phyloP scores from a whole-genome alignment of 1,284 basidiomycete genomes.

The Pascua sp. region DNA sequence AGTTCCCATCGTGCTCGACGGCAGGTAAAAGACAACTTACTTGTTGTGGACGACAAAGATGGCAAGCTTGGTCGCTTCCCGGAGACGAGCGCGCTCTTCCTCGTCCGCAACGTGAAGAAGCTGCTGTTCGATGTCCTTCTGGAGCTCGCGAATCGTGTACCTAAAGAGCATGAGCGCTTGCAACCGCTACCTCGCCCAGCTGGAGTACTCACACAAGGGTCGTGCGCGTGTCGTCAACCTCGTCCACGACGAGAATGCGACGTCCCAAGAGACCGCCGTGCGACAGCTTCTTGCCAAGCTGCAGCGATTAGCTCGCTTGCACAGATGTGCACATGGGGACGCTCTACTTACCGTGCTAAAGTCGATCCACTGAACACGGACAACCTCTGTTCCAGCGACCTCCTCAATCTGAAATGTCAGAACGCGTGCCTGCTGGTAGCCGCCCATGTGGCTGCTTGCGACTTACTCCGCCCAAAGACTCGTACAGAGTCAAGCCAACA shows the following conservation, averaged over 20 bases:
- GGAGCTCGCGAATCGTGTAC: slow-evolving; percentile 80
- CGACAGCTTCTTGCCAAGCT: slow-evolving; percentile 44
- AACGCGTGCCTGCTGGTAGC: background rate
- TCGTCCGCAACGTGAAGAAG: slow-evolving; percentile 59
- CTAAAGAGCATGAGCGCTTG: slow-evolving; percentile 49
- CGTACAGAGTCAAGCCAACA: slow-evolving; percentile 88
- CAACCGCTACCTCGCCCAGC: too few species aligned
- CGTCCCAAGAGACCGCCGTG: slow-evolving; percentile 65
- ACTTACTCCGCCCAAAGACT: slow-evolving; percentile 65
- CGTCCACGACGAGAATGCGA: slow-evolving; percentile 80
- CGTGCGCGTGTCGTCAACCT: slow-evolving; percentile 89
- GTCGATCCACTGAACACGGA: slow-evolving; percentile 81
- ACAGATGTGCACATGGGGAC: too few species aligned
- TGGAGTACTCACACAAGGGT: slow-evolving; percentile 65
- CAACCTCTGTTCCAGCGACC: slow-evolving; percentile 75
- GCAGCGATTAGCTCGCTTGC: background rate
- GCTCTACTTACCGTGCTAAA: slow-evolving; percentile 59
- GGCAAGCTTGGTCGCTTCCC: slow-evolving; percentile 67
- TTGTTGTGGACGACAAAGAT: slow-evolving; percentile 97
- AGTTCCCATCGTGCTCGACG: background rate
- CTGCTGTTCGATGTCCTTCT: slow-evolving; percentile 77
- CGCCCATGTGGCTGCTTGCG: background rate
- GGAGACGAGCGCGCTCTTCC: slow-evolving; percentile 65
- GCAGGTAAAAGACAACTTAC: slow-evolving; percentile 26
- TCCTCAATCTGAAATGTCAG: slow-evolving; percentile 56